Percentiles rank a stretch among this genome's conserved stretches.
Evolutionary conservation across 768 basidiomycete species (phyloP).

Genomic region (Nidularia pulvinata): DNA sequence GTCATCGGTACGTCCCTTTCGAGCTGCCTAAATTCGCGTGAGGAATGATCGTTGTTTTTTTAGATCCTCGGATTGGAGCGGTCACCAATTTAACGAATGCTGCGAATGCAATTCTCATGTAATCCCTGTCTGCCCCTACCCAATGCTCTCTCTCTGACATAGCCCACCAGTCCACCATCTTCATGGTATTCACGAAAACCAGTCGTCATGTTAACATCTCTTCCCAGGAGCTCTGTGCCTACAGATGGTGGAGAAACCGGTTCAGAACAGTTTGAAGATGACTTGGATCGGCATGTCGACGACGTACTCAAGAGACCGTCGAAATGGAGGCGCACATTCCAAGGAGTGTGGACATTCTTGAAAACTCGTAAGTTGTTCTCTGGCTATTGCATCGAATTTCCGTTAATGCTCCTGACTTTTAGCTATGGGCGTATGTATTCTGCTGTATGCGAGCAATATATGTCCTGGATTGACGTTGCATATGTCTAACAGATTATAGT

Average conservation of each 20-base stretch:
- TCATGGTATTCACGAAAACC: conserved; percentile 73
- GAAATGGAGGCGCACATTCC: conserved; percentile 54
- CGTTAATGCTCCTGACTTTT: conserved; percentile 1
- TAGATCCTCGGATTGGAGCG: conserved; percentile 75
- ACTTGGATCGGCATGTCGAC: conserved; percentile 76
- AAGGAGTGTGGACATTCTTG: conserved; percentile 80
- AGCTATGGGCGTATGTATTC: conserved; percentile 66
- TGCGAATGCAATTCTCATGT: conserved; percentile 80
- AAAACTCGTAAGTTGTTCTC: conserved; percentile 65
- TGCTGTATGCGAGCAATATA: neutral
- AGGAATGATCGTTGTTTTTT: neutral
- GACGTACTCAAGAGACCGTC: conserved; percentile 68
- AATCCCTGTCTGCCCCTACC: conserved; percentile 8
- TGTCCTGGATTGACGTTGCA: neutral
- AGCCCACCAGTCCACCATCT: conserved; percentile 55
- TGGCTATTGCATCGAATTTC: neutral
- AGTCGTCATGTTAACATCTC: conserved; percentile 52
- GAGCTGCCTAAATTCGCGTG: too few species aligned
- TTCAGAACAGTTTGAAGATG: conserved; percentile 32
- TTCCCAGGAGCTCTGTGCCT: conserved; percentile 25
- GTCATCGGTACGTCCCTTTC: conserved; percentile 54
- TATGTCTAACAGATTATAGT: conserved; percentile 46
- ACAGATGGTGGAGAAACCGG: conserved; percentile 18
- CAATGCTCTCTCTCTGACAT: neutral
- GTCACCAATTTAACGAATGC: conserved; percentile 78